Evolutionary conservation across 1,284 basidiomycete species (phyloP).

Genomic region (Pseudozyma flocculosa): DNA sequence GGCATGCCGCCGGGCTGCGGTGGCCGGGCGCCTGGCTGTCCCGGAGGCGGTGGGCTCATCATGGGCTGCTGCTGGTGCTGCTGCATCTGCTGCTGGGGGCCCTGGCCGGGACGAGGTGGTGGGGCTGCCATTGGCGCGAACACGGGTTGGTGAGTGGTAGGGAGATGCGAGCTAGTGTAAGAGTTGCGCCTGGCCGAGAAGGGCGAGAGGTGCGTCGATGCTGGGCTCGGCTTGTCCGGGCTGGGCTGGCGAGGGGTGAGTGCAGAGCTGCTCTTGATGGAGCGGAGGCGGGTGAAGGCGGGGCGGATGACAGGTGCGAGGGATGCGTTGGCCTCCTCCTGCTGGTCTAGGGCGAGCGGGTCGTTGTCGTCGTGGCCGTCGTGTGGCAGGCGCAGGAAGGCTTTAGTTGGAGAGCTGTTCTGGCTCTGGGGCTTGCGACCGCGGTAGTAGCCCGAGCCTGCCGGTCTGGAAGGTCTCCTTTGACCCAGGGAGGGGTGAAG

Average conservation of each 20-base stretch:
- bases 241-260: neutral
- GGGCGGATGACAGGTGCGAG: no score
- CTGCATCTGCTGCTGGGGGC: no score
- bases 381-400: neutral
- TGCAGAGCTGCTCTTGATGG: neutral
- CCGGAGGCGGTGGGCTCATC: no score
- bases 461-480: neutral
- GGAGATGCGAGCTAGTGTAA: neutral
- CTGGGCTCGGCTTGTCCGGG: neutral
- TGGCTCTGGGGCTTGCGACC: neutral
- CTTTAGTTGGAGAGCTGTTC: neutral
- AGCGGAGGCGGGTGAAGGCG: neutral
- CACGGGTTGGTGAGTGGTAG: neutral
- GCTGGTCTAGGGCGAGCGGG: neutral
- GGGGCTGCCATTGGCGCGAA: no score
- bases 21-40: neutral
- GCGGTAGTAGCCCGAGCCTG: conserved; percentile 1
- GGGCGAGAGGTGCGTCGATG: no score
- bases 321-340: neutral
- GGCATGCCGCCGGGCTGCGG: neutral
- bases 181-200: neutral
- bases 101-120: no score
- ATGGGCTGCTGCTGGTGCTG: no score
- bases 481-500: neutral
- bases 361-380: no score